Conservation (phyloP, 768 basidiomycete genomes). For the Boletus subcaerulescens region DNA sequence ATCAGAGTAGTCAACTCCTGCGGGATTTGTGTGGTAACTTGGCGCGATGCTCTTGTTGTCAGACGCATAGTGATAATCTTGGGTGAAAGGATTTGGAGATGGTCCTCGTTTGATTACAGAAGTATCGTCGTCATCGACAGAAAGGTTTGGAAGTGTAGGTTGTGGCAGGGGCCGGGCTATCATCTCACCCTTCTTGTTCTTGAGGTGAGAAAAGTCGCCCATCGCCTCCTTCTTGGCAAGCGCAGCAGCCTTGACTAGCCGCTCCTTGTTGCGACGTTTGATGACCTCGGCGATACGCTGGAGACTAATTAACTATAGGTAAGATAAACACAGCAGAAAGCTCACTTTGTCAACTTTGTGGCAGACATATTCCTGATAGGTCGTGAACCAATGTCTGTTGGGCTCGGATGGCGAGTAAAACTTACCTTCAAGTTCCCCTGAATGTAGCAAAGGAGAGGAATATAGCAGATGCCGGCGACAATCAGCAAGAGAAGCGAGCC, state of each 20-base stretch:
- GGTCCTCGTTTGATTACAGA: conserved; percentile 55
- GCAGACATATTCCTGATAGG: conserved; percentile 85
- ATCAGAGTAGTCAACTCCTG: conserved; percentile 43
- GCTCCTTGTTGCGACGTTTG: conserved; percentile 86
- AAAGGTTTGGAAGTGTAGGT: conserved; percentile 91
- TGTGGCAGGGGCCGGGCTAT: conserved; percentile 81
- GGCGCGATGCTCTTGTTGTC: conserved; percentile 44
- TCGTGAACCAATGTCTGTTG: not conserved
- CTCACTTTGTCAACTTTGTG: conserved; percentile 96
- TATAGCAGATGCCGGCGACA: conserved; percentile 81
- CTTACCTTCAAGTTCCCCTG: conserved; percentile 93
- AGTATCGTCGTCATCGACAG: conserved; percentile 65
- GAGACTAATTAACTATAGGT: conserved; percentile 11
- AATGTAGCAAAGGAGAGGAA: conserved; percentile 94
- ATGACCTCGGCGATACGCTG: conserved; percentile 93
- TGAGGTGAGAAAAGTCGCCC: conserved; percentile 87
- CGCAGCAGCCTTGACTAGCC: conserved; percentile 74
- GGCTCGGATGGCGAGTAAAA: not conserved
- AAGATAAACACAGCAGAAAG: conserved; percentile 1
- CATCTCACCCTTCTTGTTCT: conserved; percentile 88
- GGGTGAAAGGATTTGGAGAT: conserved; percentile 52
- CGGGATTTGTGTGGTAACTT: conserved; percentile 35
- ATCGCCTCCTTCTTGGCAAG: conserved; percentile 88
- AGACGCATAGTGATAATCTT: conserved; percentile 54
- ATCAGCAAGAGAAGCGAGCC: conserved; percentile 81